Conservation (phyloP, 2,329 filamentous ascomycete genomes). For the Beauveria medogensis region DNA sequence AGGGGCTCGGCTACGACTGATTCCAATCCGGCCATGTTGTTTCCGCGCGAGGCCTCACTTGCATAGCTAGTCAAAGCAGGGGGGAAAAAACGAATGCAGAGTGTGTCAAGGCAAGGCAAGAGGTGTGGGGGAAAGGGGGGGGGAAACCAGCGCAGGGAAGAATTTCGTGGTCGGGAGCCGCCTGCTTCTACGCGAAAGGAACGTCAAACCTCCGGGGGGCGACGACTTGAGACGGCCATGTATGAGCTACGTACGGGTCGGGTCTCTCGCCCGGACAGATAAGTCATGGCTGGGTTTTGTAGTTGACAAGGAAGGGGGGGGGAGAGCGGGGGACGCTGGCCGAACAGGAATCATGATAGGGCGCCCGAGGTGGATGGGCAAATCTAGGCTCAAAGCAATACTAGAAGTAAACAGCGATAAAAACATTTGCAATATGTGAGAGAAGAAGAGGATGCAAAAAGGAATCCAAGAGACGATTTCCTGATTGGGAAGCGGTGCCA, state of each 20-base stretch:
- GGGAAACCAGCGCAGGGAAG: neutral
- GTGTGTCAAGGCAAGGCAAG: no score
- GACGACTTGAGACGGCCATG: constrained; percentile 6
- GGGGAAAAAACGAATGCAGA: neutral
- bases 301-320: neutral
- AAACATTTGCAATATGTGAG: neutral
- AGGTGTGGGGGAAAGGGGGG: neutral
- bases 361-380: no score
- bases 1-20: neutral
- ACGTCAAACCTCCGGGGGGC: neutral
- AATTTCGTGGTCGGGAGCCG: no score
- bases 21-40: neutral
- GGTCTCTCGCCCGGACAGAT: no score
- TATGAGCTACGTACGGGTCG: constrained; percentile 1
- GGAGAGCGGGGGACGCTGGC: neutral
- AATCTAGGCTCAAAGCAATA: neutral
- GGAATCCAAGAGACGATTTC: neutral
- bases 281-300: neutral
- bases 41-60: neutral
- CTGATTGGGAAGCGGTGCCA: neutral
- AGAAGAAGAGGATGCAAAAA: neutral
- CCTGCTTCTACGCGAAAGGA: neutral
- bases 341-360: neutral
- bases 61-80: neutral
- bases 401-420: neutral